phyloP scores from a whole-genome alignment of 805 yeast species.

The Scheffersomyces amazonensis region DNA sequence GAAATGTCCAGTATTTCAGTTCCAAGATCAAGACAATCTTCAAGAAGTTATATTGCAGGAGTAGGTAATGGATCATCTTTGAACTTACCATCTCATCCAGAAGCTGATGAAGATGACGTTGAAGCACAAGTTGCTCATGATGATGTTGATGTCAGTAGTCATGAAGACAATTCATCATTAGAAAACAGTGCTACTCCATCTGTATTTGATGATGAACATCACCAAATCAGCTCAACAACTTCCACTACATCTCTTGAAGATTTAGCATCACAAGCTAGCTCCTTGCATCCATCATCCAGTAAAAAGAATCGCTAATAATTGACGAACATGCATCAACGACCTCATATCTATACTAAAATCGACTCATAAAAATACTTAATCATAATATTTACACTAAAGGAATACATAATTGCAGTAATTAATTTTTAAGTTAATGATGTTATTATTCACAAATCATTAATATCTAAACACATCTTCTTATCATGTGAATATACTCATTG shows the following conservation, averaged over 20 bases:
- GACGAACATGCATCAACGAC: too few relatives aligned
- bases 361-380: too few relatives aligned
- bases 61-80: constrained; percentile 1
- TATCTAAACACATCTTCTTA: too few relatives aligned
- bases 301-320: background rate
- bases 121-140: constrained; percentile 6
- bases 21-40: constrained; percentile 26
- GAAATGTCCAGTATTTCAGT: constrained; percentile 19
- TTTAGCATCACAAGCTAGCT: constrained; percentile 1
- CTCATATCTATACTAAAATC: too few relatives aligned
- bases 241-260: constrained; percentile 38
- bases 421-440: too few relatives aligned
- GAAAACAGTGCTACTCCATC: constrained; percentile 38
- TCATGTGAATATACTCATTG: too few relatives aligned
- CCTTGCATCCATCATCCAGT: background rate
- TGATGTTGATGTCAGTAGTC: constrained; percentile 2
- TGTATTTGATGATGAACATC: constrained; percentile 30
- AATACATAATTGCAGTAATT: too few relatives aligned
- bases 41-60: constrained; percentile 15
- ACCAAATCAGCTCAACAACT: constrained; percentile 26
- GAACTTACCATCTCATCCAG: constrained; percentile 6
- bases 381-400: too few relatives aligned
- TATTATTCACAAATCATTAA: too few relatives aligned
- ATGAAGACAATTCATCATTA: constrained; percentile 21
- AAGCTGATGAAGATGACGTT: constrained; percentile 14